These are phyloP conservation scores for Chalciporus sp. DNA, from an alignment of 1,284 basidiomycete genomes.

Conservation along the genomic window DNA sequence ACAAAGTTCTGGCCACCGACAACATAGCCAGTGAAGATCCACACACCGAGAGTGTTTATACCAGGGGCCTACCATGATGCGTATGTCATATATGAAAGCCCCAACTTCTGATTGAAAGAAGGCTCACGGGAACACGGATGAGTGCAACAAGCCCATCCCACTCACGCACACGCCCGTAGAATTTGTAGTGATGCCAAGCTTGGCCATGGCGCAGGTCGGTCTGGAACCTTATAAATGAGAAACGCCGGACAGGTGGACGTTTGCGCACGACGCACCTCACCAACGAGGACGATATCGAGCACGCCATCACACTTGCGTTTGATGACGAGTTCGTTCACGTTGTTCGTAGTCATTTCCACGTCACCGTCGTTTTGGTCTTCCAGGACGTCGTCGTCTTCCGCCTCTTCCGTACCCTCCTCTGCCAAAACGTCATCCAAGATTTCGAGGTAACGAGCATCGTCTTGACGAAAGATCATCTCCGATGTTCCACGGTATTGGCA, in stretches of 20 bases:
- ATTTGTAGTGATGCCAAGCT: slow-evolving; percentile 62
- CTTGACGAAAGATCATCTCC: slow-evolving; percentile 34
- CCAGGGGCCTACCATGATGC: slow-evolving; percentile 15
- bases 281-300: slow-evolving; percentile 59
- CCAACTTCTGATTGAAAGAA: background rate
- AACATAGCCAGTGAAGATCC: slow-evolving; percentile 72
- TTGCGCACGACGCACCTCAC: slow-evolving; percentile 41
- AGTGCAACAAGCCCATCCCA: slow-evolving; percentile 73
- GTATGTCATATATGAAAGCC: slow-evolving; percentile 1
- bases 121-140: slow-evolving; percentile 50
- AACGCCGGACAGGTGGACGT: slow-evolving; percentile 3
- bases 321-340: slow-evolving; percentile 27
- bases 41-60: slow-evolving; percentile 35
- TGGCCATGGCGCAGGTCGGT: slow-evolving; percentile 56
- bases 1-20: slow-evolving; percentile 65
- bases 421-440: slow-evolving; percentile 5
- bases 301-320: slow-evolving; percentile 49
- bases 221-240: slow-evolving; percentile 29
- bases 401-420: slow-evolving; percentile 16
- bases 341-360: slow-evolving; percentile 29
- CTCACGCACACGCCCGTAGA: slow-evolving; percentile 63
- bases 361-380: slow-evolving; percentile 21
- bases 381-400: slow-evolving; percentile 27
- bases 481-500: slow-evolving; percentile 34
- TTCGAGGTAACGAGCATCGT: slow-evolving; percentile 23